Evolutionary conservation across 805 yeast species (phyloP).

Genomic region (Candida ascalaphidarum): DNA sequence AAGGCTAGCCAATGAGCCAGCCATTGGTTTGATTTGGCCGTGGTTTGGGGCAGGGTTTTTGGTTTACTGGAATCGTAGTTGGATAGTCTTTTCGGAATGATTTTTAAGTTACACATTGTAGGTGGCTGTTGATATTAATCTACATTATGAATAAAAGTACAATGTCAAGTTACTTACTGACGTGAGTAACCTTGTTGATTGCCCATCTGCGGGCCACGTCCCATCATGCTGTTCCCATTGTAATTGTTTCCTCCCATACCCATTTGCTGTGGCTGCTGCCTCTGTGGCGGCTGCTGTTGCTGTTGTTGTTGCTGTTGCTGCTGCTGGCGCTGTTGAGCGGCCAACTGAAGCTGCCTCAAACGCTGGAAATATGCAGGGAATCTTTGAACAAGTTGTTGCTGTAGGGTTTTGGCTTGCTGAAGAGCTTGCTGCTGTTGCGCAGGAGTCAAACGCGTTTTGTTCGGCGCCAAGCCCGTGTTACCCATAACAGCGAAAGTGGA

Average conservation of each 20-base stretch:
- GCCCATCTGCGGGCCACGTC: no score
- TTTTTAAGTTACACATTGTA: no score
- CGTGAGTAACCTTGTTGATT: no score
- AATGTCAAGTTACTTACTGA: no score
- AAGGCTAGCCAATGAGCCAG: conserved; percentile 1
- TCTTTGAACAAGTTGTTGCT: conserved; percentile 27
- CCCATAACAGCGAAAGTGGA: conserved; percentile 34
- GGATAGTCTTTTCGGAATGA: no score
- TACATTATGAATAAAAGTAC: no score
- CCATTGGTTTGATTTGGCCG: background rate
- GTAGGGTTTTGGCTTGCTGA: conserved; percentile 30
- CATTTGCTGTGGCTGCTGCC: background rate
- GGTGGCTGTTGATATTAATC: no score
- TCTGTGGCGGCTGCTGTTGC: conserved; percentile 2
- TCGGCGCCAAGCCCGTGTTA: conserved; percentile 35
- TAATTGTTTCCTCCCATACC: no score
- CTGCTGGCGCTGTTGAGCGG: conserved; percentile 16
- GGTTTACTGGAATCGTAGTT: no score
- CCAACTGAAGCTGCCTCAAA: conserved; percentile 25
- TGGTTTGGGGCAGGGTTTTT: no score
- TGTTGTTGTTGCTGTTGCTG: conserved; percentile 4
- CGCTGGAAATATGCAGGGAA: conserved; percentile 30
- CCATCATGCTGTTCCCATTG: no score
- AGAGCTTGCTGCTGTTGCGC: conserved; percentile 37
- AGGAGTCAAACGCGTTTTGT: conserved; percentile 29